These are phyloP conservation scores for Scenedesmus sp. DNA, from an alignment of 163 green algal genomes.

Conservation along the genomic window DNA sequence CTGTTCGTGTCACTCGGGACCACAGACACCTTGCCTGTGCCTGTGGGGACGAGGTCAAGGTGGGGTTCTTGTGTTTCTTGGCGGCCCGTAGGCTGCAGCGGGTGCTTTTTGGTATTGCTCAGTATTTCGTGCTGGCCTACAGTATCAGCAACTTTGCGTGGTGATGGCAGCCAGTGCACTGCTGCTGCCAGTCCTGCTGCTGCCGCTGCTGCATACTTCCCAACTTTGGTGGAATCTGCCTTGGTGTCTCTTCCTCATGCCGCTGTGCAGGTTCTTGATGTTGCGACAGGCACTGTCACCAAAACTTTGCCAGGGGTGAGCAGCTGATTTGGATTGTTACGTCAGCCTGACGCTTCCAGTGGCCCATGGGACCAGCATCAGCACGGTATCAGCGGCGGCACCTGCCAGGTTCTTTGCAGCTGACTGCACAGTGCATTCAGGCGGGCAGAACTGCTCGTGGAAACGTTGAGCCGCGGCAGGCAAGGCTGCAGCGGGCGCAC, in stretches of 20 bases:
- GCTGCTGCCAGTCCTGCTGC: background rate
- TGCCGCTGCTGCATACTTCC: background rate
- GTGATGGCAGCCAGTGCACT: background rate
- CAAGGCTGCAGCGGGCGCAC: background rate
- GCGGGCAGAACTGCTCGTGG: too few species aligned
- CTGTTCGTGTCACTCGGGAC: conserved; percentile 72
- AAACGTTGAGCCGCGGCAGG: too few species aligned
- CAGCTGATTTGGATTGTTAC: background rate
- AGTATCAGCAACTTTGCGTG: background rate
- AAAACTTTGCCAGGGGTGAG: conserved; percentile 81
- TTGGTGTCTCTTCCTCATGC: background rate
- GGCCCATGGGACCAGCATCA: background rate
- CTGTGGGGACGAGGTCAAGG: conserved; percentile 93
- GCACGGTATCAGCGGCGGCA: background rate
- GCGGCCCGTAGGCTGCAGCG: background rate
- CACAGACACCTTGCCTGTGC: conserved; percentile 81
- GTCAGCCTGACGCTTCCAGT: background rate
- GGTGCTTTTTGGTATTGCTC: background rate
- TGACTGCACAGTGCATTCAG: background rate
- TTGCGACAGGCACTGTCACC: conserved; percentile 73
- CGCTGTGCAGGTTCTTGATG: conserved; percentile 75
- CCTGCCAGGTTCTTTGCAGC: background rate
- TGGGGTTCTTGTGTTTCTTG: conserved; percentile 48
- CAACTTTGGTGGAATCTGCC: background rate
- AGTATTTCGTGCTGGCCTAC: background rate